Base-by-base conservation (phyloP, 176 grass and related monocot species). In the Tillandsia fasciculata region DNA sequence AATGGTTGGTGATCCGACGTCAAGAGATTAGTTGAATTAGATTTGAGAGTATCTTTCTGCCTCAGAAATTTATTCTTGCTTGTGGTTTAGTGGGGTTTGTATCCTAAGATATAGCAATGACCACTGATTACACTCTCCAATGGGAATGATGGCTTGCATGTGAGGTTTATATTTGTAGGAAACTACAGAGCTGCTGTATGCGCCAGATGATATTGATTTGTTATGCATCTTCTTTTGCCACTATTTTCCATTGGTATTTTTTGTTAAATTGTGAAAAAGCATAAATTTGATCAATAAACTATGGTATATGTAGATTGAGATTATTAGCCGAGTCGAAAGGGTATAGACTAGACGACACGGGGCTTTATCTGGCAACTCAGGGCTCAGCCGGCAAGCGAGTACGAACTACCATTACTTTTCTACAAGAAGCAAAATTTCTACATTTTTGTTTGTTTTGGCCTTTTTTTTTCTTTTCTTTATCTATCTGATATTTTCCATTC, bases 301-400 rank as follows among this genome's bases (percentile, higher is more conserved):
- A 49, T 33, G 24, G 54, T 5, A 66, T 26, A 6, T 74, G 76
- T 77, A 97, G 93, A 74, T 79, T 96, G 61, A 87, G 93, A 73
- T 20, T 97, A 72, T 64, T 92, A 79, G 93, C 89, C 48, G 93
- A 97, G 12, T 90, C 93, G 0, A 92, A 97, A 77, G 93, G 93
- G 48, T 92, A 90, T 8, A 48, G 81, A 52, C 89, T 97, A 11
- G 89, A 97, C 51, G 89, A 90, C 70, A 92, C 89, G 11, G 93
- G 93, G 12, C 81, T 97, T 52, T 92, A 92, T 80, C 86, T 97
- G 51, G 86, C 89, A 33, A 77, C 76, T 57, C 71, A 69, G 14
- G 72, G 77, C 50, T 83, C 78, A 65, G 69, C 81, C 79, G 78
- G 79, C 79, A 97, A 92, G 47, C 83, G 66, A 20, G 93, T 92